Evolutionary conservation across 2,329 filamentous ascomycete genomes (phyloP).

Genomic region (Diplodia sapinea): DNA sequence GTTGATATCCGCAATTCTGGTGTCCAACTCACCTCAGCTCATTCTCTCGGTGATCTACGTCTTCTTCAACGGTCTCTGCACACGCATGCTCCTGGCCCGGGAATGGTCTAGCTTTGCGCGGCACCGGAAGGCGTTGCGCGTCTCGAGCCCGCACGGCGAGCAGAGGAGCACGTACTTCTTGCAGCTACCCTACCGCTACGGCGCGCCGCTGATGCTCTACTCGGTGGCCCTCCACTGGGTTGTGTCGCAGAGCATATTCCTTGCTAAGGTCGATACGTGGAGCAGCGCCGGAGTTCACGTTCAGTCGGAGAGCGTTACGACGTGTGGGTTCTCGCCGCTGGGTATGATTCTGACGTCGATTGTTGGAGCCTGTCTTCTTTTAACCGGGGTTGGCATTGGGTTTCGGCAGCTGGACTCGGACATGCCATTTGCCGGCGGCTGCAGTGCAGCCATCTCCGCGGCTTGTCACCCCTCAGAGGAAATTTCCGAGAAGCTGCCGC

Average conservation of each 20-base stretch:
- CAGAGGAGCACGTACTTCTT: constrained; percentile 40
- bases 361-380: background rate
- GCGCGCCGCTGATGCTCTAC: constrained; percentile 43
- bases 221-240: constrained; percentile 52
- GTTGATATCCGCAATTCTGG: constrained; percentile 2
- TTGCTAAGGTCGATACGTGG: constrained; percentile 42
- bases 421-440: constrained; percentile 5
- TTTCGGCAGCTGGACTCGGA: background rate
- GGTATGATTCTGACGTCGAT: constrained; percentile 32
- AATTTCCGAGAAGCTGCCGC: background rate
- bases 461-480: background rate
- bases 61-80: constrained; percentile 54
- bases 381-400: background rate
- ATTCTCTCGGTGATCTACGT: constrained; percentile 56
- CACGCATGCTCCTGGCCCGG: constrained; percentile 52
- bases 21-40: constrained; percentile 34
- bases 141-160: constrained; percentile 50
- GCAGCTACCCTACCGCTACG: constrained; percentile 48
- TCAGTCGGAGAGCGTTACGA: constrained; percentile 3
- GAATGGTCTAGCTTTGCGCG: constrained; percentile 49
- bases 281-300: background rate
- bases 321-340: constrained; percentile 34
- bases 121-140: constrained; percentile 45
- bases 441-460: constrained; percentile 19
- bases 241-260: constrained; percentile 52